Evolutionary conservation across 768 basidiomycete genomes (phyloP).

Genomic region (Asterophora lycoperdoides): DNA sequence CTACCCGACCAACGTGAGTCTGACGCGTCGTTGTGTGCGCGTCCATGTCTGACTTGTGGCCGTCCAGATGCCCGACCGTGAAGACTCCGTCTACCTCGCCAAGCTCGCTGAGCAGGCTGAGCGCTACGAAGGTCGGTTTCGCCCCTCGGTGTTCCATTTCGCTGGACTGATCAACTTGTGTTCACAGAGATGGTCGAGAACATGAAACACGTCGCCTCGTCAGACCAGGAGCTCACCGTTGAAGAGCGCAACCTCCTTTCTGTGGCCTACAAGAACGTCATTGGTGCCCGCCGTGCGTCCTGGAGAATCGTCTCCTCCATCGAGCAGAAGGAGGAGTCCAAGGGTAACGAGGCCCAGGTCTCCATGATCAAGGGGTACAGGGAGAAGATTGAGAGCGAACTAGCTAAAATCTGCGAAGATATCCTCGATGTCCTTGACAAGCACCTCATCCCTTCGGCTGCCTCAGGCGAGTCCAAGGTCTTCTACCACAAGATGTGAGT

Average conservation of each 20-base stretch:
- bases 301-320: conserved; percentile 99
- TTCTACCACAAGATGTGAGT: conserved; percentile 99
- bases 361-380: conserved; percentile 97
- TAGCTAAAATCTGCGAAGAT: conserved; percentile 98
- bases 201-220: conserved; percentile 98
- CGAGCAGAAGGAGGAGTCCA: conserved; percentile 98
- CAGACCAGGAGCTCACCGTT: conserved; percentile 96
- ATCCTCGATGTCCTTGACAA: conserved; percentile 97
- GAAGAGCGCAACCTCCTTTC: conserved; percentile 98
- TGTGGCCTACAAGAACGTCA: conserved; percentile 99
- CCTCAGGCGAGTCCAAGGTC: conserved; percentile 95
- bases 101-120: conserved; percentile 99
- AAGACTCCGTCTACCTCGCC: conserved; percentile 99
- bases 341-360: conserved; percentile 95
- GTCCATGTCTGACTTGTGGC: conserved; percentile 23
- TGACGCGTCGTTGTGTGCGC: conserved; percentile 28
- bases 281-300: conserved; percentile 95
- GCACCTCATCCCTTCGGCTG: conserved; percentile 96
- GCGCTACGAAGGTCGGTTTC: conserved; percentile 83
- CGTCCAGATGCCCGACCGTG: conserved; percentile 76
- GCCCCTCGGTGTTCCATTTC: conserved; percentile 5
- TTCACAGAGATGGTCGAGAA: conserved; percentile 92
- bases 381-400: conserved; percentile 95
- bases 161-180: conserved; percentile 8
- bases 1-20: conserved; percentile 41